Evolutionary conservation across 2,329 filamentous ascomycete genomes (phyloP), one percentile per base, ranked within the genome.

Genomic region (Colletotrichum falcatum): DNA sequence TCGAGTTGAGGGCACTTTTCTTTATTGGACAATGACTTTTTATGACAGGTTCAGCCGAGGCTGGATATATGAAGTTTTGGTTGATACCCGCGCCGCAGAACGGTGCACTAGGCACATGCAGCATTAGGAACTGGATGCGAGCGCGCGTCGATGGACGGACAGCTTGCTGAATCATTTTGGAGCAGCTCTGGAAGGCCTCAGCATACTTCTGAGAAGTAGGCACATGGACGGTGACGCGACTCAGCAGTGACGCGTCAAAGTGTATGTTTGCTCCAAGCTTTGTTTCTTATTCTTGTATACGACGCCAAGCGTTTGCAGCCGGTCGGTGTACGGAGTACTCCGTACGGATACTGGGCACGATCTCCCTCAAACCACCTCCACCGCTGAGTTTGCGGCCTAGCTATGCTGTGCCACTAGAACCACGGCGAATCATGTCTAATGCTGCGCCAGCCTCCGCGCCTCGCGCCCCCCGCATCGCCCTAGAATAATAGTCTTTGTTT

Each of bases 51-150:
- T 53, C 30, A 20, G 48, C 37, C 37, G 23, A 35, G 55, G 49
- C 65, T 69, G 35, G 48, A 65, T 23, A 65, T 23, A 39, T n/a
- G 60, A 61, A 44, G 37, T 60, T 39, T 26, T 28, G 53, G 28
- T 60, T 65, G 66, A 72, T 72, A 72, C 66, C 70, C 66, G 66
- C 58, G 54, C 66, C 58, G 28, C 28, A 20, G 6, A 65, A 35
- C 16, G 55, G 63, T 70, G 67, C 61, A 60, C 33, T 58, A 33
- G 35, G 33, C 56, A 33, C 23, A 56, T 48, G 33, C 37, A 35
- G 49, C 16, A 30, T 35, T 54, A 55, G 56, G 49, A 6, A 30
- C 28, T 54, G 42, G 56, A 49, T 11, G 42, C 33, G 44, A 63
- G n/a, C 8, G 20, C n/a, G 30, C 35, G n/a, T 53, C 44, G 14